Base-by-base conservation (phyloP, 2,329 filamentous ascomycete species). In the Ophiostoma montium region DNA sequence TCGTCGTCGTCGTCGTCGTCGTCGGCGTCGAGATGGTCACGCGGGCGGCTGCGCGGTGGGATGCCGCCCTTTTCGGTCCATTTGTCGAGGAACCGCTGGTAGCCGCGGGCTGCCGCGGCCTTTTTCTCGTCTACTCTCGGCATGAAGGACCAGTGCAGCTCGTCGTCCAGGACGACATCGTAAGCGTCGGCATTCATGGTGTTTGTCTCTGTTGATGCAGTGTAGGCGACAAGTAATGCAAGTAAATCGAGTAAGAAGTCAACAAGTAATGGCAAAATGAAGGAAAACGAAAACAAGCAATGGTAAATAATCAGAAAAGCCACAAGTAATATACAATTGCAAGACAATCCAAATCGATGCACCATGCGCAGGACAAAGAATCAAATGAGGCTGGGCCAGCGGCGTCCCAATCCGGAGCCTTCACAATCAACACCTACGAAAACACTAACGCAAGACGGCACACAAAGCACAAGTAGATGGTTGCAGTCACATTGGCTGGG, bases 31-130 rank as follows among this genome's bases (percentile, higher is more conserved):
- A 18, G 11, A 5, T 31, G 18, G 18, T 36, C n/a, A 19, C 10
- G 13, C n/a, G n/a, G n/a, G n/a, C n/a, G 18, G 4, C 38, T 15
- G 27, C 13, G 5, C 23, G 15, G 15, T 3, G 39, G 39, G 16
- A 42, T 30, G 9, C 46, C 47, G 13, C 32, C 47, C n/a, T 41
- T 41, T 12, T 52, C 53, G 2, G 49, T 43, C 53, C 53, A 54
- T 21, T 42, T 41, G 7, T 21, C 30, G 13, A 30, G 23, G 21
- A 50, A 50, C 5, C 15, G 21, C 27, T 30, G 15, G 19, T 38
- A 15, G 30, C 27, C 39, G 11, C 16, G 15, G 39, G 11, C 16
- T 6, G 39, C 39, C 1, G 15, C 13, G 13, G 15, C 19, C 38
- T 23, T 23, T 21, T 42, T 23, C 15, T 42, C 15, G 39, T 31